Conservation (phyloP, 2,329 filamentous ascomycete genomes). For the Alternaria arborescens region DNA sequence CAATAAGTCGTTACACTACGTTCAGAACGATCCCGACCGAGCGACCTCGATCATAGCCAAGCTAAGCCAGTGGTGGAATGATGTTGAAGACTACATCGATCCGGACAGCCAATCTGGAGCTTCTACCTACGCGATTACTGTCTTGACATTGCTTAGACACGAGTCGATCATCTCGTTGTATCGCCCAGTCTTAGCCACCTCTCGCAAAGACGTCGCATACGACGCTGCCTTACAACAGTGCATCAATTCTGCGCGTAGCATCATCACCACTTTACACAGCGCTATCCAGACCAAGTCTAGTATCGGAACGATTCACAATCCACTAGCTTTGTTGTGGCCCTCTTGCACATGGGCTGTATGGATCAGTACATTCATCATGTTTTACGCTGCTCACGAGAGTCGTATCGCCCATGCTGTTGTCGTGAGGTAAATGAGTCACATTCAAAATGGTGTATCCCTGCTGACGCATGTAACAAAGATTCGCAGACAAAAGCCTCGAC, state of each 20-base stretch:
- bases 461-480: conserved; percentile 24
- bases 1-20: conserved; percentile 61
- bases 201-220: conserved; percentile 55
- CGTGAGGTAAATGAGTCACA: conserved; percentile 46
- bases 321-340: conserved; percentile 57
- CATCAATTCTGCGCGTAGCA: conserved; percentile 60
- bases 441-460: not conserved
- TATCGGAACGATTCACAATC: not conserved
- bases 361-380: conserved; percentile 63
- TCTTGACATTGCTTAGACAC: conserved; percentile 58
- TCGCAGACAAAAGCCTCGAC: conserved; percentile 35
- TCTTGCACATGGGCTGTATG: conserved; percentile 63
- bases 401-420: conserved; percentile 53
- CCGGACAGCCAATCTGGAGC: conserved; percentile 35
- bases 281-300: conserved; percentile 14
- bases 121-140: conserved; percentile 51
- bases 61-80: conserved; percentile 63
- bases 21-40: conserved; percentile 55
- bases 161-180: conserved; percentile 63
- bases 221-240: conserved; percentile 61
- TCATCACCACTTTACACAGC: conserved; percentile 55
- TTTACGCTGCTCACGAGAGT: conserved; percentile 60
- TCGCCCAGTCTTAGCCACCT: conserved; percentile 59
- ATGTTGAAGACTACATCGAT: conserved; percentile 60
- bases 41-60: conserved; percentile 59